Base-by-base conservation (phyloP, 2,329 filamentous ascomycete species). In the Penicillium rolfsii region DNA sequence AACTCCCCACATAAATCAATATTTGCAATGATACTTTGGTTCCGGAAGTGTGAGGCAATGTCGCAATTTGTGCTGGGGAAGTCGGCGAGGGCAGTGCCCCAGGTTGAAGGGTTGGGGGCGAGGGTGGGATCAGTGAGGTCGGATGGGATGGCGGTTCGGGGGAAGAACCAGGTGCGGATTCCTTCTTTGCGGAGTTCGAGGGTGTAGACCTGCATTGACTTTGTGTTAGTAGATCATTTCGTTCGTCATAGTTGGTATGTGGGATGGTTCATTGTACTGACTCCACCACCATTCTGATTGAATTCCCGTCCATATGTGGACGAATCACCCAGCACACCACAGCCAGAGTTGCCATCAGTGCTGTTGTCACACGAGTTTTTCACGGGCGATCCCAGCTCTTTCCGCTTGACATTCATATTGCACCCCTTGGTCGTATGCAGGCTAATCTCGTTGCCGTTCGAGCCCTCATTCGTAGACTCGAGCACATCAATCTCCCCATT, bases 401-500 rank as follows among this genome's bases (percentile, higher is more conserved):
- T 79, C 57, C 87, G 82, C 67, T 79, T 81, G 41, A 85, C 83
- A 49, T 80, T 72, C 73, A 77, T 76, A 76, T 85, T 85, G 58
- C 78, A 80, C 67, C 85, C 87, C 11, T 74, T 74, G 0, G 75
- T 82, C 2, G 86, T 86, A 76, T 89, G 87, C 46, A 89, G 78
- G 3, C 85, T 85, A 75, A 88, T 81, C 64, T 82, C 79, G 70
- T 87, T 88, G 35, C 86, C 86, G 16, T 80, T 74, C 2, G 74
- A 76, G 41, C 77, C 85, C 52, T 80, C 73, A 73, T 89, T 88
- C 57, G 81, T 80, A 8, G 84, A 79, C 72, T 88, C 86, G 73
- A 89, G 81, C 26, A 88, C 70, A 70, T 88, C 86, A 62, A 89
- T 88, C 73, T 90, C 88, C 60, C 87, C 87, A 64, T 89, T 81